These are phyloP conservation scores for Saprolegnia parasitica DNA, from an alignment of 352 stramenopile genomes.

Conservation along the genomic window DNA sequence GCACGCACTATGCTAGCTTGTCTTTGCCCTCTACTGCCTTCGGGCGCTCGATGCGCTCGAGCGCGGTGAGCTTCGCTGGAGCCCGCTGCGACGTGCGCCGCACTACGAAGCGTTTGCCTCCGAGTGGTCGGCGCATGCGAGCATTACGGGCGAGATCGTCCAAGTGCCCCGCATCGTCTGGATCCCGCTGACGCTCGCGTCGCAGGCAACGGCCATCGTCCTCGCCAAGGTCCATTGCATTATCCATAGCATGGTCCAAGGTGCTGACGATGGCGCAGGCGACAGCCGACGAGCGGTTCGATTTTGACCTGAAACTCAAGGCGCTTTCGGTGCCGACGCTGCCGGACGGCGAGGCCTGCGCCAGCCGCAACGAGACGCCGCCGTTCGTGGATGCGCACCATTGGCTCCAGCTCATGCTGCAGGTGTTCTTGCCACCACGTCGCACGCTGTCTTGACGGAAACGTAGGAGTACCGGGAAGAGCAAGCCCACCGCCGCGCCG, in stretches of 20 bases:
- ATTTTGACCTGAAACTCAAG: constrained; percentile 59
- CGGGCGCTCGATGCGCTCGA: constrained; percentile 70
- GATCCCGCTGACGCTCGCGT: constrained; percentile 75
- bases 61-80: constrained; percentile 52
- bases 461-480: constrained; percentile 86
- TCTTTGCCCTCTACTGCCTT: constrained; percentile 89
- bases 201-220: constrained; percentile 63
- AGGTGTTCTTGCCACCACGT: constrained; percentile 19
- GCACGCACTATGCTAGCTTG: constrained; percentile 37
- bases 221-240: constrained; percentile 42
- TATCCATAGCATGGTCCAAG: neutral
- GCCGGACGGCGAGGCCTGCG: constrained; percentile 41
- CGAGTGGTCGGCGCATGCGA: constrained; percentile 39
- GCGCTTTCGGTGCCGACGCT: constrained; percentile 66
- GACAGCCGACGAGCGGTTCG: constrained; percentile 48
- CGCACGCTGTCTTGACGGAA: neutral
- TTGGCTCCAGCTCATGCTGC: constrained; percentile 84
- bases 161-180: constrained; percentile 67
- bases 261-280: constrained; percentile 30
- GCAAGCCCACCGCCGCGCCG: constrained; percentile 82
- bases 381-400: constrained; percentile 67
- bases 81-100: constrained; percentile 48
- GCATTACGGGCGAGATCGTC: constrained; percentile 24
- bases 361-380: constrained; percentile 28
- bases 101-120: constrained; percentile 53